Percentiles rank a stretch among this genome's conserved stretches.
Evolutionary conservation across 768 basidiomycete genomes (phyloP).

Genomic region (Solioccasus polychromus): DNA sequence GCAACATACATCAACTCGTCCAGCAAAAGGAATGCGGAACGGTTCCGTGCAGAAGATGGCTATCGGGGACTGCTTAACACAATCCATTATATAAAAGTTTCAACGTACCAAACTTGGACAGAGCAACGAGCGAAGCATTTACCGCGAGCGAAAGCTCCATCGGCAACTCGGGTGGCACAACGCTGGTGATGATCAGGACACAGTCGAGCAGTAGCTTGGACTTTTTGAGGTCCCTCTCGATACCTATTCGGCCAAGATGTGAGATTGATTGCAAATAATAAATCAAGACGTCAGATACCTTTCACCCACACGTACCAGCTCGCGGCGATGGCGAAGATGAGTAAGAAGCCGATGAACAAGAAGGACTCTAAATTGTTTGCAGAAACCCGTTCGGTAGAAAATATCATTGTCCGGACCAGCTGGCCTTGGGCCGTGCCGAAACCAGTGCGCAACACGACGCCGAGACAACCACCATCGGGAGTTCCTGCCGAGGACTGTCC

Average conservation of each 20-base stretch:
- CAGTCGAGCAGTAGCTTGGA: slow-evolving; percentile 94
- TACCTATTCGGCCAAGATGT: slow-evolving; percentile 46
- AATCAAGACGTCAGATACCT: slow-evolving; percentile 48
- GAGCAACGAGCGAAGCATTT: slow-evolving; percentile 88
- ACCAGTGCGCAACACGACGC: slow-evolving; percentile 89
- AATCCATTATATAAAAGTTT: background rate
- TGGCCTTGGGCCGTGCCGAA: slow-evolving; percentile 98
- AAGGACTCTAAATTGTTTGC: slow-evolving; percentile 96
- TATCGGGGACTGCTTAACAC: slow-evolving; percentile 31
- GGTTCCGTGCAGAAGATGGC: slow-evolving; percentile 99
- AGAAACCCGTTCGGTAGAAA: slow-evolving; percentile 93
- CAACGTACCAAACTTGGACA: slow-evolving; percentile 84
- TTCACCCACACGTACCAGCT: slow-evolving; percentile 99
- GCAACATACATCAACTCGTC: slow-evolving; percentile 96
- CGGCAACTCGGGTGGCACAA: slow-evolving; percentile 95
- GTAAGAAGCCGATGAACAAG: slow-evolving; percentile 96
- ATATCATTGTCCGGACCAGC: slow-evolving; percentile 98
- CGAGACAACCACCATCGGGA: slow-evolving; percentile 91
- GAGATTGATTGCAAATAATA: background rate
- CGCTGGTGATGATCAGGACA: slow-evolving; percentile 93
- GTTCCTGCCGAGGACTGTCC: slow-evolving; percentile 51
- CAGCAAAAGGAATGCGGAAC: slow-evolving; percentile 95
- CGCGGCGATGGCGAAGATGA: slow-evolving; percentile 96
- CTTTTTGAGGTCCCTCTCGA: slow-evolving; percentile 90
- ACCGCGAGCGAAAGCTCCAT: slow-evolving; percentile 98